A percentile compares a stretch with the other conserved stretches of the same genome.
Evolutionary conservation across 108 stramenopile species (phyloP).

Genomic region (Skeletonema menzelii): DNA sequence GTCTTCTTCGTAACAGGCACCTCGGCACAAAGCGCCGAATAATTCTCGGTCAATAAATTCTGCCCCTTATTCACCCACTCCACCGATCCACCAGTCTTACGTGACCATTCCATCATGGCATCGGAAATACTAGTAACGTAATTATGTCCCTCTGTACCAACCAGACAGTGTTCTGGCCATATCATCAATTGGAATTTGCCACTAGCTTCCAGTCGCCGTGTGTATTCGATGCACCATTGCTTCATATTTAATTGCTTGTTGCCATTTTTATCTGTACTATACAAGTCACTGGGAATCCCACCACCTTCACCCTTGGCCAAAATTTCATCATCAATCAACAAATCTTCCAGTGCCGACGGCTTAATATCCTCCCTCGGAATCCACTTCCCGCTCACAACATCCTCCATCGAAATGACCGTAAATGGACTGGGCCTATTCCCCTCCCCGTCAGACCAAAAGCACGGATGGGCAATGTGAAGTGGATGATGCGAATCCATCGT

Average conservation of each 20-base stretch:
- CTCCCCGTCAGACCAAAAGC: constrained; percentile 67
- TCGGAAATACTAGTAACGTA: constrained; percentile 54
- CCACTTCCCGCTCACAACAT: constrained; percentile 69
- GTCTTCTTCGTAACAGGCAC: constrained; percentile 72
- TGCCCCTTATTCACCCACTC: constrained; percentile 86
- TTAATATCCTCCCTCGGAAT: constrained; percentile 49
- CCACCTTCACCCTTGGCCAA: constrained; percentile 11
- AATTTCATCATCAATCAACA: constrained; percentile 26
- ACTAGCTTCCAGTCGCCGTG: constrained; percentile 59
- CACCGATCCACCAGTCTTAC: constrained; percentile 54
- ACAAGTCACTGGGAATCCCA: background rate
- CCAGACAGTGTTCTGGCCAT: constrained; percentile 97
- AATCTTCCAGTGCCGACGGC: background rate
- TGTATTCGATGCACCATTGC: constrained; percentile 66
- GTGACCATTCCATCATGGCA: constrained; percentile 75
- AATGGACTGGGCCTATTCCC: constrained; percentile 73
- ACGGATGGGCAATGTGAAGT: constrained; percentile 92
- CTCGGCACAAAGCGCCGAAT: constrained; percentile 88
- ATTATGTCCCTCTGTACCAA: constrained; percentile 76
- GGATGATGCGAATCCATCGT: constrained; percentile 93
- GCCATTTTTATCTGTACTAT: constrained; percentile 5
- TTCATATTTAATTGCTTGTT: constrained; percentile 42
- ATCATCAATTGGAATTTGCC: constrained; percentile 81
- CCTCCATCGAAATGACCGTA: constrained; percentile 76
- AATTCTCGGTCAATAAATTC: constrained; percentile 90